These are phyloP conservation scores for Diaporthe aspalathi DNA, from an alignment of 2,329 filamentous ascomycete genomes.

Conservation along the genomic window DNA sequence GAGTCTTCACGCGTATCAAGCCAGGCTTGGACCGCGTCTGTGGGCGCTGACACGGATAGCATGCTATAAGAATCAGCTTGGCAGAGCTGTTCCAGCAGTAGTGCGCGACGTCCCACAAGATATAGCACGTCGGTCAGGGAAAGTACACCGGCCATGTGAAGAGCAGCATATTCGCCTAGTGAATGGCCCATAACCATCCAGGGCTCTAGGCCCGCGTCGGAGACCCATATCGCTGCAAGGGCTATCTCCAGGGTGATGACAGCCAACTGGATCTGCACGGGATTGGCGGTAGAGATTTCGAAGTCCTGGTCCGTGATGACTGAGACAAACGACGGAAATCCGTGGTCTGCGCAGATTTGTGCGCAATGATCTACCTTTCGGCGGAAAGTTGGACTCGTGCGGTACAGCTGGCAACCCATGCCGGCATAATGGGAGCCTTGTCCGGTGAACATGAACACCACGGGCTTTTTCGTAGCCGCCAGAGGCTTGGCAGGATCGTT, in stretches of 20 bases:
- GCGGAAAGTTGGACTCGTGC: conserved; percentile 36
- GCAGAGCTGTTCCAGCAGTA: conserved; percentile 65
- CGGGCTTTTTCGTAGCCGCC: conserved; percentile 43
- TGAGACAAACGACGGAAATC: neutral
- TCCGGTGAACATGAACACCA: conserved; percentile 43
- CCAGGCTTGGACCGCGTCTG: conserved; percentile 48
- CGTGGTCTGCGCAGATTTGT: conserved; percentile 50
- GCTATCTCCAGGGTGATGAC: neutral
- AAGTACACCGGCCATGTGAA: conserved; percentile 68
- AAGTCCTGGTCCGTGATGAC: neutral
- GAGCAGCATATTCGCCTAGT: conserved; percentile 78
- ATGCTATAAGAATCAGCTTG: conserved; percentile 67
- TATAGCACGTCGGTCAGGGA: conserved; percentile 69
- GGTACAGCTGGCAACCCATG: conserved; percentile 39
- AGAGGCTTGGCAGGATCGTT: neutral
- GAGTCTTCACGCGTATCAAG: neutral
- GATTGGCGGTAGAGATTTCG: neutral
- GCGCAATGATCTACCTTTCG: conserved; percentile 57
- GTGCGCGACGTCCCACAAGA: conserved; percentile 66
- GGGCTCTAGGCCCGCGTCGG: neutral
- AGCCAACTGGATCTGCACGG: neutral
- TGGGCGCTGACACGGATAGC: conserved; percentile 64
- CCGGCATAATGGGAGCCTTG: conserved; percentile 41
- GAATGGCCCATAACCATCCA: conserved; percentile 71
- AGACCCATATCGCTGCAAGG: neutral